Evolutionary conservation across 2,329 filamentous ascomycete genomes (phyloP).

Genomic region (Colletotrichum chlorophyti): DNA sequence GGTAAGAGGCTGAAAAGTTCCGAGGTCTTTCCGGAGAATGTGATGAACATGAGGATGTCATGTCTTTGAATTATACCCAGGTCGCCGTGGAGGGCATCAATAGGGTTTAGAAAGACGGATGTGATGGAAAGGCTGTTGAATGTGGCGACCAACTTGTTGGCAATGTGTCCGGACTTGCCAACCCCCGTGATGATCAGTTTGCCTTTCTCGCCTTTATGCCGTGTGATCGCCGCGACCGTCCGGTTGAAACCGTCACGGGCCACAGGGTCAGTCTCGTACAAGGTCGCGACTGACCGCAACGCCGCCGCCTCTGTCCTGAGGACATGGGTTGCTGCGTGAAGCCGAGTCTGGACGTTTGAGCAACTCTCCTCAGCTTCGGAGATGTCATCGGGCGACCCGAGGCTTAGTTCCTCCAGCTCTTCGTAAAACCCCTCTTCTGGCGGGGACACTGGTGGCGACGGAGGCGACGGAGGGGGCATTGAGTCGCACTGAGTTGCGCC

Average conservation of each 20-base stretch:
- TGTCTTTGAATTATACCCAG: slow-evolving; percentile 78
- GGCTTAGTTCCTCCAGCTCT: slow-evolving; percentile 26
- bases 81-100: slow-evolving; percentile 91
- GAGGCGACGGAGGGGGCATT: slow-evolving; percentile 56
- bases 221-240: slow-evolving; percentile 74
- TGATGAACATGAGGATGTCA: slow-evolving; percentile 86
- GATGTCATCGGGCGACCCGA: slow-evolving; percentile 27
- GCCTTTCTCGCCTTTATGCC: slow-evolving; percentile 65
- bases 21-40: slow-evolving; percentile 86
- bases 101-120: slow-evolving; percentile 85
- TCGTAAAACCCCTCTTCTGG: slow-evolving; percentile 24
- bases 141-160: slow-evolving; percentile 86
- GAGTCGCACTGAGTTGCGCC: slow-evolving; percentile 44
- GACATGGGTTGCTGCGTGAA: slow-evolving; percentile 80
- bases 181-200: slow-evolving; percentile 88
- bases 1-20: slow-evolving; percentile 81
- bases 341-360: slow-evolving; percentile 40
- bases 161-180: slow-evolving; percentile 92
- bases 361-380: slow-evolving; percentile 30
- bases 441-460: slow-evolving; percentile 43
- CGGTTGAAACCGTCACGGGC: slow-evolving; percentile 74
- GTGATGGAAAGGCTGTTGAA: slow-evolving; percentile 88
- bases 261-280: slow-evolving; percentile 75
- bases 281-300: slow-evolving; percentile 72
- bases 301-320: slow-evolving; percentile 84